These are phyloP conservation scores for Fusarium drepaniforme DNA, from an alignment of 2,329 filamentous ascomycete genomes.

Conservation along the genomic window DNA sequence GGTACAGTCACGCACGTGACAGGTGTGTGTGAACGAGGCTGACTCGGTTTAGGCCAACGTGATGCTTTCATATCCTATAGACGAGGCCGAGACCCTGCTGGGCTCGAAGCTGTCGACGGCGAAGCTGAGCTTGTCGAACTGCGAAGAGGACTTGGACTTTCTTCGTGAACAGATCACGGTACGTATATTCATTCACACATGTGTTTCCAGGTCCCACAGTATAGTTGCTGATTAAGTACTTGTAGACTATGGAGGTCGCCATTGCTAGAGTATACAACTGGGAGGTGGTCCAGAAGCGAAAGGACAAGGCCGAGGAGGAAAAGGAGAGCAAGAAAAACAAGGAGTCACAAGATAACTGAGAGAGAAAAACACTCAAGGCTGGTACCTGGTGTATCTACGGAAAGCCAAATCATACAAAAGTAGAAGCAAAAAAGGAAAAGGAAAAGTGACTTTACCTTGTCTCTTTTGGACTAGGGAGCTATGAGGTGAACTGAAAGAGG, in stretches of 20 bases:
- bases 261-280: conserved; percentile 99
- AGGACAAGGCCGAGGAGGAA: conserved; percentile 81
- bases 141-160: conserved; percentile 97
- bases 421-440: conserved; percentile 21
- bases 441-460: conserved; percentile 10
- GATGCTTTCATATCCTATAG: conserved; percentile 94
- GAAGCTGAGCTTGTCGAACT: conserved; percentile 84
- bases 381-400: conserved; percentile 27
- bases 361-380: conserved; percentile 14
- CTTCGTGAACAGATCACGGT: conserved; percentile 96
- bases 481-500: background rate
- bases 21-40: conserved; percentile 28
- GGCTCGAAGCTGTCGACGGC: conserved; percentile 83
- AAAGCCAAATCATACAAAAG: conserved; percentile 22
- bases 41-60: conserved; percentile 80
- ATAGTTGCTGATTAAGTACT: conserved; percentile 18
- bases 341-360: conserved; percentile 45
- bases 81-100: conserved; percentile 86
- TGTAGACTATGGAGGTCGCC: conserved; percentile 93
- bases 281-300: conserved; percentile 96
- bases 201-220: background rate
- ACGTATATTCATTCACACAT: conserved; percentile 47
- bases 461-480: background rate
- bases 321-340: conserved; percentile 55
- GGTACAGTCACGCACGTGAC: conserved; percentile 56